Evolutionary conservation across 148 eudicot genomes (phyloP).

Genomic region (Camellia japonica): DNA sequence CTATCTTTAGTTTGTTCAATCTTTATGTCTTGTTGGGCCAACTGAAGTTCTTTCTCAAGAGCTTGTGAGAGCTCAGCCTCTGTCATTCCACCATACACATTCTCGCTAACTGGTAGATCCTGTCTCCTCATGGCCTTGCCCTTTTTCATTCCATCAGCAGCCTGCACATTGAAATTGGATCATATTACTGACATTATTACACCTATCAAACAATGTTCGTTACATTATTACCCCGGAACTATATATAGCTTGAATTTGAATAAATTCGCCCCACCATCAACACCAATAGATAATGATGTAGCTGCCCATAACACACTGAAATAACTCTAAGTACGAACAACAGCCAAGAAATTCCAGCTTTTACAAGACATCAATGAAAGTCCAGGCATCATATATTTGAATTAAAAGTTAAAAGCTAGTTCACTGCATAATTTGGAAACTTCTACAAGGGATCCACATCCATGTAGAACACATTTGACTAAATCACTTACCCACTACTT

Average conservation of each 20-base stretch:
- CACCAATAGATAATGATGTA: not conserved
- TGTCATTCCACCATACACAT: slow-evolving; percentile 47
- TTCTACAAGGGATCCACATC: not conserved
- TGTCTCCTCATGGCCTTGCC: slow-evolving; percentile 38
- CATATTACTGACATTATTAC: not conserved
- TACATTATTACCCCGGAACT: not conserved
- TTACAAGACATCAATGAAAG: slow-evolving; percentile 5
- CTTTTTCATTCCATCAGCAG: slow-evolving; percentile 30
- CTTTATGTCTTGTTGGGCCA: slow-evolving; percentile 66
- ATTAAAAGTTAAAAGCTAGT: not conserved
- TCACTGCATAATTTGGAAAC: not conserved
- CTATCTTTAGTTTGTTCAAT: slow-evolving; percentile 90
- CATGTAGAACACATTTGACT: not conserved
- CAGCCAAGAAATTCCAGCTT: not conserved
- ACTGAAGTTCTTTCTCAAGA: slow-evolving; percentile 54
- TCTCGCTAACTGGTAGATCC: slow-evolving; percentile 44
- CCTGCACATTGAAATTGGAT: slow-evolving; percentile 33
- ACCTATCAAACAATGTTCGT: not conserved
- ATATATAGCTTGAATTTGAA: not conserved
- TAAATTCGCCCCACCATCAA: not conserved
- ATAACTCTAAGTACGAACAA: not conserved
- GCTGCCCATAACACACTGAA: not conserved
- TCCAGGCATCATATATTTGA: not conserved
- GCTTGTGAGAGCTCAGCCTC: slow-evolving; percentile 55
- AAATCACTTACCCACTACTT: not conserved